Evolutionary conservation across 306 rosid genomes (phyloP), one percentile per base, ranked within the genome.

Genomic region (Lathyrus aphaca): DNA sequence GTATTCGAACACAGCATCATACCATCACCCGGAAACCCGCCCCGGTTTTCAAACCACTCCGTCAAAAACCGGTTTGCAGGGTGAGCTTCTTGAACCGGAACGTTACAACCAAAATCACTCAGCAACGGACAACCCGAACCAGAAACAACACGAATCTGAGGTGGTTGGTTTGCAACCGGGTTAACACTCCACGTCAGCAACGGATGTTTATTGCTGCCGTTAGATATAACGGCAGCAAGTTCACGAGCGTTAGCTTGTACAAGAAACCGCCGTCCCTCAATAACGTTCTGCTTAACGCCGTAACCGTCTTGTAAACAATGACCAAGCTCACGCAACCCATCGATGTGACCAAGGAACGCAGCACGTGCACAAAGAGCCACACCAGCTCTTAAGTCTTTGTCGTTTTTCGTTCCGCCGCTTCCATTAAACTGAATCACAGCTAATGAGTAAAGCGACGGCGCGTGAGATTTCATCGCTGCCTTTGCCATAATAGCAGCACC

Each of bases 241-340:
- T 93, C 98, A 6, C 97, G 82, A 1, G 98, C 90, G 91, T 93
- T 93, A 37, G 98, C 98, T 35, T 90, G 97, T 0, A 93, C 90
- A 2, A 93, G 83, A 49, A 90, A 90, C 0, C 97, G 86, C 1
- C 98, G 79, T 0, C 98, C 98, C 48, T 93, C 98, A 1, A 85
- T 56, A 0, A 90, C 82, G 80, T 88, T 90, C 60, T 86, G 97
- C 2, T 91, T 93, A 29, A 85, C 94, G 10, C 98, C 98, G 83
- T 93, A 93, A 53, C 98, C 98, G 64, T 93, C 98, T 72, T 90
- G 97, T 2, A 93, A 86, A 66, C 98, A 93, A 84, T 93, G 98
- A 0, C 98, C 98, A 0, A 93, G 86, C 75, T 93, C 98, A 0
- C 98, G 80, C 0, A 93, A 84, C 42, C 96, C 97, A 73, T 93